Evolutionary conservation across 352 stramenopile genomes (phyloP), one percentile per base, ranked within the genome.

Genomic region (Phytophthora pini): DNA sequence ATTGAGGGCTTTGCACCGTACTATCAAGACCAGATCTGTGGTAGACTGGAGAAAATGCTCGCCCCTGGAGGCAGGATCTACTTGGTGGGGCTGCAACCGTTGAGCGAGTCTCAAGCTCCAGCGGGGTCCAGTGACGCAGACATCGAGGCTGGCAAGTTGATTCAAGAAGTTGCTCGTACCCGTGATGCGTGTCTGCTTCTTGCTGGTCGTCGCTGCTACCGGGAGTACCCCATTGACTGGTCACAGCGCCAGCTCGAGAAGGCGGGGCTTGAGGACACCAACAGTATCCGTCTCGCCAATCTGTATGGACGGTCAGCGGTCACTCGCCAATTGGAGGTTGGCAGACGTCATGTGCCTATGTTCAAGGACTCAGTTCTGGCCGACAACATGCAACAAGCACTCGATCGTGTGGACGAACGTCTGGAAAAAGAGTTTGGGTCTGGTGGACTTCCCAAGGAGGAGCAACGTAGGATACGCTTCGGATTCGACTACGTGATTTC

Each of bases 1-100:
- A 94, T 98, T 54, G 93, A 98, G 63, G 93, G 92, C 17, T 97
- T 98, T 70, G 85, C 80, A 32, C 92, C 93, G 0, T 98, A 96
- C 68, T 93, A 87, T 61, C 92, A 98, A 74, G 80, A 89, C 55
- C 68, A 82, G 41, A 76, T 89, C 43, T 81, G 74, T 54, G 60
- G 65, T 20, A 80, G 93, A 53, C 76, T 98, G n/a, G 61, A 81
- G 20, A 71, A 70, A 5, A 72, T 93, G 54, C 65, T 98, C 9
- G 81, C 80, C 34, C 87, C 89, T 6, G 89, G 88, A 59, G 93
- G 93, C 7, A 73, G 88, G n/a, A 62, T 98, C 52, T 98, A 97
- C 60, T 70, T 97, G 29, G 82, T 97, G 40, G 92, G 92, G 0
- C 62, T 98, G 40, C 76, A 97, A 64, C 92, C 92, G 2, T 76